phyloP scores from a whole-genome alignment of 331 rosid species.

The Malus hybrid region DNA sequence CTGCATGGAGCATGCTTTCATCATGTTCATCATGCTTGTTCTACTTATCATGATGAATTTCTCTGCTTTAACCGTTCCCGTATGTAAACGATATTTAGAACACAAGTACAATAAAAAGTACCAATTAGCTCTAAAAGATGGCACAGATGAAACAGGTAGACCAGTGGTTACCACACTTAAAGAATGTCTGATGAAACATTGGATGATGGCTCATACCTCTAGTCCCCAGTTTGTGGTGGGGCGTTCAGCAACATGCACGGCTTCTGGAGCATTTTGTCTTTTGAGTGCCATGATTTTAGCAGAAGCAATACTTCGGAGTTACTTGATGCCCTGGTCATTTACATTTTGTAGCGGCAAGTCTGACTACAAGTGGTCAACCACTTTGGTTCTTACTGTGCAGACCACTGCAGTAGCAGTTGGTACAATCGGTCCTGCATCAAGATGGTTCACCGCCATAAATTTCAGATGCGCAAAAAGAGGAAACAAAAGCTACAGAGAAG shows the following conservation, averaged over 20 bases:
- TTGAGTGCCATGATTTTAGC: constrained; percentile 44
- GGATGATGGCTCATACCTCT: constrained; percentile 90
- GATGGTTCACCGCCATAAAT: constrained; percentile 66
- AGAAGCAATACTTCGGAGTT: constrained; percentile 39
- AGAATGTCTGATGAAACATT: constrained; percentile 38
- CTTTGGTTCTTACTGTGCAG: constrained; percentile 53
- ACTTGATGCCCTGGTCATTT: no score
- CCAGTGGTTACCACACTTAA: constrained; percentile 20
- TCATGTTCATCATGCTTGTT: constrained; percentile 64
- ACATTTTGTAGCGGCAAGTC: no score
- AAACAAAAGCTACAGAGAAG: constrained; percentile 9
- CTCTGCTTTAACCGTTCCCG: constrained; percentile 57
- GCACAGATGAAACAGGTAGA: neutral
- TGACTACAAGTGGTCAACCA: constrained; percentile 49
- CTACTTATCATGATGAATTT: constrained; percentile 43
- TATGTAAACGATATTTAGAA: constrained; percentile 48
- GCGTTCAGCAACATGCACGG: constrained; percentile 73
- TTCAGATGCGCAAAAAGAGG: constrained; percentile 49
- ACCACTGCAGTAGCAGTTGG: constrained; percentile 60
- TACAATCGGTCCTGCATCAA: constrained; percentile 67
- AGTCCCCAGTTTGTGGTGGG: constrained; percentile 88
- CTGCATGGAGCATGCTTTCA: constrained; percentile 49
- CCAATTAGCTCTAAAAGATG: constrained; percentile 36
- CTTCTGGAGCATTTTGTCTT: constrained; percentile 81
- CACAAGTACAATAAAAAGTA: constrained; percentile 28